Evolutionary conservation across 768 basidiomycete genomes (phyloP).

Genomic region (Leccinum boreale): DNA sequence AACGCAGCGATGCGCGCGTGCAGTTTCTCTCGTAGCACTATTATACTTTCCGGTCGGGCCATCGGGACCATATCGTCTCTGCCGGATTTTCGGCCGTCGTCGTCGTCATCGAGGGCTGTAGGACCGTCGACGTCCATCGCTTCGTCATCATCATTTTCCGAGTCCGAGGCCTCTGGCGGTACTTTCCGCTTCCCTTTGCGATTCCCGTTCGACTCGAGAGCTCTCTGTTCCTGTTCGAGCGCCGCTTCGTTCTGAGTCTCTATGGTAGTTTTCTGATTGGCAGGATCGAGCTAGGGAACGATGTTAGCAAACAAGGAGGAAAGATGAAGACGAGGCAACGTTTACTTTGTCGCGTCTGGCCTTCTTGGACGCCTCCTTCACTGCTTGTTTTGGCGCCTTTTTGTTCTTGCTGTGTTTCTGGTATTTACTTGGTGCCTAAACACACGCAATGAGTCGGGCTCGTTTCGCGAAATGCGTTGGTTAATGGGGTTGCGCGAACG

Average conservation of each 20-base stretch:
- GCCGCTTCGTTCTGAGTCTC: slow-evolving; percentile 62
- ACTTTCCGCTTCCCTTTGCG: slow-evolving; percentile 51
- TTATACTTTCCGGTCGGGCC: slow-evolving; percentile 59
- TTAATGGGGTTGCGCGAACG: background rate
- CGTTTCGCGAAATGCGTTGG: background rate
- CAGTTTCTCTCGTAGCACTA: slow-evolving; percentile 64
- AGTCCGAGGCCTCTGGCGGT: slow-evolving; percentile 4
- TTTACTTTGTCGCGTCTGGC: slow-evolving; percentile 82
- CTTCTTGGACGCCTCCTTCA: slow-evolving; percentile 87
- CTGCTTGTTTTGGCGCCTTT: slow-evolving; percentile 78
- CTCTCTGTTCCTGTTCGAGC: slow-evolving; percentile 15
- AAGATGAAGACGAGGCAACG: too few species aligned
- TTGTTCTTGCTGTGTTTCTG: slow-evolving; percentile 87
- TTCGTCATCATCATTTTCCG: slow-evolving; percentile 21
- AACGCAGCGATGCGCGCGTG: slow-evolving; percentile 70
- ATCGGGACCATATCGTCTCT: slow-evolving; percentile 53
- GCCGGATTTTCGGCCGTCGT: background rate
- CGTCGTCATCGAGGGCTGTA: slow-evolving; percentile 23
- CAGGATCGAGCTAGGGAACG: slow-evolving; percentile 70
- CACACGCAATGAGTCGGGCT: too few species aligned
- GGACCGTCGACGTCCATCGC: slow-evolving; percentile 30
- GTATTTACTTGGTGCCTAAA: slow-evolving; percentile 55
- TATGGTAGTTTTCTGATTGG: slow-evolving; percentile 74
- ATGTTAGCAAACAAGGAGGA: too few species aligned
- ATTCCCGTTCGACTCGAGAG: slow-evolving; percentile 9